Conservation (phyloP, 140 eudicot genomes). For the Stevia rebaudiana region DNA sequence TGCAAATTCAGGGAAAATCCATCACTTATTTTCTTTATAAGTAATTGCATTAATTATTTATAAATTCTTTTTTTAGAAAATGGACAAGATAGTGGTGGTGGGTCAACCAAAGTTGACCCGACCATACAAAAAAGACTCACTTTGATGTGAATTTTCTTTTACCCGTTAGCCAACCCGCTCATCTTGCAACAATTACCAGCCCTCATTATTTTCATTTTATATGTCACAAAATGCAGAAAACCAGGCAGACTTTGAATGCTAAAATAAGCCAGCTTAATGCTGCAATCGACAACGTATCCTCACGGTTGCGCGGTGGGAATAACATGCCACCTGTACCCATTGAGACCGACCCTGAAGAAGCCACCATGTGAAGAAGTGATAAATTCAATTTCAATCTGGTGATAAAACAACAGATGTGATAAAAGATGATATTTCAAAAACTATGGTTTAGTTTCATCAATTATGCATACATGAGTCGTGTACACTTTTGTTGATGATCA, state of each 20-base stretch:
- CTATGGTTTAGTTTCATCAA: slow-evolving; percentile 19
- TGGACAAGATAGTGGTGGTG: background rate
- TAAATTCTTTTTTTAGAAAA: background rate
- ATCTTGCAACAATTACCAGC: background rate
- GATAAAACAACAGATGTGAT: background rate
- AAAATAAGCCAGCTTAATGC: slow-evolving; percentile 81
- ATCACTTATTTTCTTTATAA: background rate
- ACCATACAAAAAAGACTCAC: background rate
- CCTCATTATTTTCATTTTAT: slow-evolving; percentile 9
- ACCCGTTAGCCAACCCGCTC: background rate
- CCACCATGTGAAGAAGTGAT: slow-evolving; percentile 40
- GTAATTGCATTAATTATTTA: background rate
- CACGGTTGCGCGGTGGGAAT: slow-evolving; percentile 76
- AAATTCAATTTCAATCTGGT: slow-evolving; percentile 2
- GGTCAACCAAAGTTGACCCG: background rate
- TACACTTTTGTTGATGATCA: slow-evolving; percentile 18
- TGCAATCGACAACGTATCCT: slow-evolving; percentile 82
- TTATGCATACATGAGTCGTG: slow-evolving; percentile 22
- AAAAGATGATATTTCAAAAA: slow-evolving; percentile 12
- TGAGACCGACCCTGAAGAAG: slow-evolving; percentile 73
- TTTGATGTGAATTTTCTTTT: background rate
- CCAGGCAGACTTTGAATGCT: slow-evolving; percentile 75
- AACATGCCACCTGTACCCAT: slow-evolving; percentile 53
- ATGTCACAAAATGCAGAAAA: slow-evolving; percentile 41
- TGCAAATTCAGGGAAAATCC: no score